Conservation (phyloP, 495 filamentous ascomycete species). For the Rostrohypoxylon terebratum region DNA sequence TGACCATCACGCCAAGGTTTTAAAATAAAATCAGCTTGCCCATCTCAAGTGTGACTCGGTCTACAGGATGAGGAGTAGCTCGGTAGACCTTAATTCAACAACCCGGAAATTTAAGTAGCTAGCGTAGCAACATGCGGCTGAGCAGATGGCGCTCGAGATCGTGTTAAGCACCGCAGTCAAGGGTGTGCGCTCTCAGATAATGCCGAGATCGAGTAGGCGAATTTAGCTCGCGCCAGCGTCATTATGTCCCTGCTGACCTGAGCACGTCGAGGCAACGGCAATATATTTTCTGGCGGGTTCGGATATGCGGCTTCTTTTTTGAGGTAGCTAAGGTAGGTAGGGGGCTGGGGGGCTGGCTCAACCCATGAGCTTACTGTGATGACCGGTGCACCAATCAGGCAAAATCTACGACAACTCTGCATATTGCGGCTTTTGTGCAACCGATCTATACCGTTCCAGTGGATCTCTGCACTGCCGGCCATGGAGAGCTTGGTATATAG, state of each 20-base stretch:
- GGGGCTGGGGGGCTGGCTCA: slow-evolving; percentile 16
- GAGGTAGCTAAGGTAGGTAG: slow-evolving; percentile 8
- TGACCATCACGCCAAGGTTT: slow-evolving; percentile 31
- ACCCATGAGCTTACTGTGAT: slow-evolving; percentile 46
- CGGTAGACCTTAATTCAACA: slow-evolving; percentile 34
- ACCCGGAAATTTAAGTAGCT: slow-evolving; percentile 30
- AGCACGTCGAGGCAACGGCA: slow-evolving; percentile 30
- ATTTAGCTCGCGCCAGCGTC: slow-evolving; percentile 12
- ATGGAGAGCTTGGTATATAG: slow-evolving; percentile 15
- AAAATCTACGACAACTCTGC: slow-evolving; percentile 18
- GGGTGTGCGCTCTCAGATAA: background rate
- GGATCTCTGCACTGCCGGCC: slow-evolving; percentile 18
- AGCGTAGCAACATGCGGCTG: slow-evolving; percentile 45
- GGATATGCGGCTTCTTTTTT: slow-evolving; percentile 36
- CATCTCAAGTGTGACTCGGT: slow-evolving; percentile 13
- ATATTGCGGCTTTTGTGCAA: slow-evolving; percentile 36
- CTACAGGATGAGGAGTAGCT: slow-evolving; percentile 11
- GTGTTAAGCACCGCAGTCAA: background rate
- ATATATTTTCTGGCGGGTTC: slow-evolving; percentile 45
- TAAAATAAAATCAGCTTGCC: slow-evolving; percentile 27
- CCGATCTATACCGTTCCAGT: slow-evolving; percentile 21
- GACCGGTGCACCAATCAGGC: slow-evolving; percentile 34
- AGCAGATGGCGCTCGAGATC: slow-evolving; percentile 11
- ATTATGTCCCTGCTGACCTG: background rate
- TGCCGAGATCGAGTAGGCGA: slow-evolving; percentile 30